phyloP scores from a whole-genome alignment of 352 stramenopile genomes.

The Globisporangium iwayamae region DNA sequence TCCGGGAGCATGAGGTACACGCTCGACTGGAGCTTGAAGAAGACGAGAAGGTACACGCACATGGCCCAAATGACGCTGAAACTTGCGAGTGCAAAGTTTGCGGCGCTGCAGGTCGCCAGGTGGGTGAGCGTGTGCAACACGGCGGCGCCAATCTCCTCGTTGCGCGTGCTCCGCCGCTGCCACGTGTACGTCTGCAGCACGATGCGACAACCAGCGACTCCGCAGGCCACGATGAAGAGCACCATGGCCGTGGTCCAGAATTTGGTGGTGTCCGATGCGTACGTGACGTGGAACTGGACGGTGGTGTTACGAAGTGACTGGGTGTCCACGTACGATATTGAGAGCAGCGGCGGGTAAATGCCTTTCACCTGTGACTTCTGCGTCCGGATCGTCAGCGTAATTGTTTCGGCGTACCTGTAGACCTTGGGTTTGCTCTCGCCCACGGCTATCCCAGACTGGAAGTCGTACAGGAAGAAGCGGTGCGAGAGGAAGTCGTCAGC shows the following conservation, averaged over 20 bases:
- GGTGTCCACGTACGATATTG: conserved; percentile 73
- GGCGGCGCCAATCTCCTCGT: conserved; percentile 52
- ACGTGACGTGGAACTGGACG: conserved; percentile 81
- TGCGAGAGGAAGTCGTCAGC: conserved; percentile 86
- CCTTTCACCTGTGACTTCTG: conserved; percentile 35
- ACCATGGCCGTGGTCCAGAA: conserved; percentile 79
- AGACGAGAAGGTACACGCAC: conserved; percentile 89
- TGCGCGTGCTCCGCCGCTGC: conserved; percentile 73
- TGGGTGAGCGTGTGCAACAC: conserved; percentile 46
- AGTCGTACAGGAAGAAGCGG: conserved; percentile 92
- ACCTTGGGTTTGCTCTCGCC: conserved; percentile 47
- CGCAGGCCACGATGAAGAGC: conserved; percentile 66
- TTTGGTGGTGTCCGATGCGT: conserved; percentile 72
- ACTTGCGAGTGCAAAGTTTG: conserved; percentile 36
- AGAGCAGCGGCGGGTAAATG: conserved; percentile 74
- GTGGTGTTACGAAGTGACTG: conserved; percentile 20
- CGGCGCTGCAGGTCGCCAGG: conserved; percentile 33
- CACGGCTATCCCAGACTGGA: conserved; percentile 51
- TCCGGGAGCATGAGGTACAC: conserved; percentile 89
- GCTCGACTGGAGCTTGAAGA: conserved; percentile 91
- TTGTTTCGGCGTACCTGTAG: conserved; percentile 64
- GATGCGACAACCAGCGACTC: conserved; percentile 48
- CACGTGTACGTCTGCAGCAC: conserved; percentile 86
- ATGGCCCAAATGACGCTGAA: conserved; percentile 74
- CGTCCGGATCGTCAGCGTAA: conserved; percentile 66